phyloP scores from a whole-genome alignment of 2,329 filamentous ascomycete species.

The Alternaria triticimaculans region DNA sequence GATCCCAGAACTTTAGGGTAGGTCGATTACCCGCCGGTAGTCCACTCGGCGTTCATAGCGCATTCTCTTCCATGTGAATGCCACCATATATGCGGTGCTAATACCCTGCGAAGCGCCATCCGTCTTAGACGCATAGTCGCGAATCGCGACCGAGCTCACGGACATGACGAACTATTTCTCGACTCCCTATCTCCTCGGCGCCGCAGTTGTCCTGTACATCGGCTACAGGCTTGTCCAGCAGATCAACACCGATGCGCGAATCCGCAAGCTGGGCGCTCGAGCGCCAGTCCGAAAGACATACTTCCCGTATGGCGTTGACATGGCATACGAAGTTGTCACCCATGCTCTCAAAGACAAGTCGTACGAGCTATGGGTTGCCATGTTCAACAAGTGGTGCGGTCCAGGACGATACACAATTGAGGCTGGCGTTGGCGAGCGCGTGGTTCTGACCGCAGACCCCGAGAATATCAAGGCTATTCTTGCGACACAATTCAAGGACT shows the following conservation, averaged over 20 bases:
- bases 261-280: slow-evolving; percentile 52
- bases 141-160: slow-evolving; percentile 32
- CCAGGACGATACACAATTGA: slow-evolving; percentile 66
- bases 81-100: slow-evolving; percentile 8
- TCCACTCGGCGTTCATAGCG: neutral
- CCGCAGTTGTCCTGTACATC: slow-evolving; percentile 26
- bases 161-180: slow-evolving; percentile 22
- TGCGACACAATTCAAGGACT: slow-evolving; percentile 85
- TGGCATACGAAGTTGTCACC: slow-evolving; percentile 65
- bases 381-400: slow-evolving; percentile 54
- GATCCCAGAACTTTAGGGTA: neutral
- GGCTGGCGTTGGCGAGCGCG: slow-evolving; percentile 62
- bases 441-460: slow-evolving; percentile 79
- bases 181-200: slow-evolving; percentile 30
- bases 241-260: slow-evolving; percentile 44
- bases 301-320: slow-evolving; percentile 64
- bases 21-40: neutral
- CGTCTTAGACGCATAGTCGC: neutral
- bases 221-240: slow-evolving; percentile 22
- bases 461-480: slow-evolving; percentile 92
- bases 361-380: slow-evolving; percentile 65
- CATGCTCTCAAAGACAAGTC: slow-evolving; percentile 62
- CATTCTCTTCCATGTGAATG: slow-evolving; percentile 5
- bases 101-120: neutral
- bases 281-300: slow-evolving; percentile 52